phyloP scores from a whole-genome alignment of 768 basidiomycete genomes.

The Dacryopinax spathularia region DNA sequence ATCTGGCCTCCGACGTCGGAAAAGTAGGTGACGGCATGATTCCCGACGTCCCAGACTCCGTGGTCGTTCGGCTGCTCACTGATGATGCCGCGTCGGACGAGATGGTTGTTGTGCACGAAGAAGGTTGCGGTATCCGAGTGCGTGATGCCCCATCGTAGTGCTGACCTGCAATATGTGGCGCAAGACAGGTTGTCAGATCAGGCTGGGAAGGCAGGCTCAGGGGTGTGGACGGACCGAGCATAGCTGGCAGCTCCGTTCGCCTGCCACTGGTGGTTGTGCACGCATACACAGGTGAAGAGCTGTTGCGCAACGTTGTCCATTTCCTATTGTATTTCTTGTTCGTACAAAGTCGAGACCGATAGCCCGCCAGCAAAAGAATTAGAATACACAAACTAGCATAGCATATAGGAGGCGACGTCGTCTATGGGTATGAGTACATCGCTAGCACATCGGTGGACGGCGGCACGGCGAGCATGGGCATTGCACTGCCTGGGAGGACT shows the following conservation, averaged over 20 bases:
- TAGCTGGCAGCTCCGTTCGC: not conserved
- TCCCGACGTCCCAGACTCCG: not conserved
- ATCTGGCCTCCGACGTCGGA: not conserved
- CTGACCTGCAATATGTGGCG: not conserved
- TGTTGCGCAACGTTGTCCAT: not conserved
- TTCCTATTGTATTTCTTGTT: not conserved
- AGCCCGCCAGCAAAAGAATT: not conserved
- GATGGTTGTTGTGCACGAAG: constrained; percentile 1
- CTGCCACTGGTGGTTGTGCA: not conserved
- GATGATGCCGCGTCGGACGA: not conserved
- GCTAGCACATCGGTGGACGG: not conserved
- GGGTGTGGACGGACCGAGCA: not conserved
- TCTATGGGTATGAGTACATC: not conserved
- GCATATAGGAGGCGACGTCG: not conserved
- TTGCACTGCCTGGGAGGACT: too few species aligned
- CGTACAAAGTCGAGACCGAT: not conserved
- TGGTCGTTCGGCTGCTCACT: not conserved
- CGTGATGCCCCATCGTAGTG: not conserved
- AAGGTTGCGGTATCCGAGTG: not conserved
- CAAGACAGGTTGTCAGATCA: not conserved
- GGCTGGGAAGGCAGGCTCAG: not conserved
- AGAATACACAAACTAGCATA: not conserved
- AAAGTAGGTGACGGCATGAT: not conserved
- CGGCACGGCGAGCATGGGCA: not conserved
- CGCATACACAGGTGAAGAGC: not conserved